Conservation (phyloP, 106 monocot genomes). For the Narthecium ossifragum region DNA sequence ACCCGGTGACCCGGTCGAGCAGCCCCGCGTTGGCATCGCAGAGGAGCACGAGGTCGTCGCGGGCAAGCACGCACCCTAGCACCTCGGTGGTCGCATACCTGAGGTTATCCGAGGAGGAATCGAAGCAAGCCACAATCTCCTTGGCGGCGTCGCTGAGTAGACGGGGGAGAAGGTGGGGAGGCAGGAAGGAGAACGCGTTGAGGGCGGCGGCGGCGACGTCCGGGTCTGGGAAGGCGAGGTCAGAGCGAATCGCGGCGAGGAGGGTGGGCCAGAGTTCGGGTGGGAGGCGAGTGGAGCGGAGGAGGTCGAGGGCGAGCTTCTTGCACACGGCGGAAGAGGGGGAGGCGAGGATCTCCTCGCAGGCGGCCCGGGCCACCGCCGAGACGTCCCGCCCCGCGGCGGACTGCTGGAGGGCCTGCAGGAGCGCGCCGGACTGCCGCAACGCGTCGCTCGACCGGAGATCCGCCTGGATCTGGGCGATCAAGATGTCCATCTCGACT, state of each 20-base stretch:
- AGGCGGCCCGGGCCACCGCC: constrained; percentile 67
- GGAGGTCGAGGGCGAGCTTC: constrained; percentile 97
- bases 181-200: constrained; percentile 70
- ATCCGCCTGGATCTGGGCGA: constrained; percentile 91
- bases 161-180: constrained; percentile 71
- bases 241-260: constrained; percentile 59
- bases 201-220: constrained; percentile 87
- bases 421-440: constrained; percentile 87
- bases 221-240: constrained; percentile 95
- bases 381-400: constrained; percentile 95
- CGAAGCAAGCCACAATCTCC: constrained; percentile 65
- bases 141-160: constrained; percentile 61
- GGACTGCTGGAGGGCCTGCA: constrained; percentile 88
- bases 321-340: constrained; percentile 93
- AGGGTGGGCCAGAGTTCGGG: constrained; percentile 82
- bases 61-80: constrained; percentile 73
- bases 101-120: constrained; percentile 55
- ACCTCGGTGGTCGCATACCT: constrained; percentile 65
- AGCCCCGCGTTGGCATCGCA: constrained; percentile 55
- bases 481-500: constrained; percentile 77
- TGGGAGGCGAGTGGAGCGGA: constrained; percentile 80
- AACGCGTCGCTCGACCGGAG: constrained; percentile 96
- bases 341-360: constrained; percentile 86
- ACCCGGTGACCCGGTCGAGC: constrained; percentile 59
- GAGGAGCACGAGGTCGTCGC: constrained; percentile 87